Conservation (phyloP, 768 basidiomycete genomes). For the Imleria badia region DNA sequence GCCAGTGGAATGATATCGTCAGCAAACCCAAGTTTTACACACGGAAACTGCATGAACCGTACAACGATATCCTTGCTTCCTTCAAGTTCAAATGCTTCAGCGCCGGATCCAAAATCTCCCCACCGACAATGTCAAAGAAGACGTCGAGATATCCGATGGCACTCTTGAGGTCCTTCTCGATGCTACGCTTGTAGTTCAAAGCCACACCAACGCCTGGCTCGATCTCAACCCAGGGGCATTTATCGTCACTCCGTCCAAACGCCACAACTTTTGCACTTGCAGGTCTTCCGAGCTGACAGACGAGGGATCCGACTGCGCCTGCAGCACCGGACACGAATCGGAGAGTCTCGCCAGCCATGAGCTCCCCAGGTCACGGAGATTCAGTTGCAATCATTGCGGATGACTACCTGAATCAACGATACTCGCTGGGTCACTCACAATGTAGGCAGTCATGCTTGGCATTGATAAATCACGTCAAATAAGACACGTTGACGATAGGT, state of each 20-base stretch:
- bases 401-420: conserved; percentile 2
- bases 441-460: conserved; percentile 84
- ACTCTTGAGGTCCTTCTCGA: conserved; percentile 69
- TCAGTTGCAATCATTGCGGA: conserved; percentile 42
- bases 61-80: conserved; percentile 74
- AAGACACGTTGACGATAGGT: not conserved
- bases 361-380: conserved; percentile 75
- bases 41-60: conserved; percentile 53
- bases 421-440: conserved; percentile 46
- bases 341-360: conserved; percentile 83
- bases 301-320: conserved; percentile 83
- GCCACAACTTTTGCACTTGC: conserved; percentile 81
- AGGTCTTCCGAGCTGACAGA: conserved; percentile 80
- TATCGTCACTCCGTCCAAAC: conserved; percentile 82
- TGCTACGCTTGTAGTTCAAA: conserved; percentile 82
- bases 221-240: conserved; percentile 81
- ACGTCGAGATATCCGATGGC: conserved; percentile 76
- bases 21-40: not conserved
- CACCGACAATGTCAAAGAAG: conserved; percentile 82
- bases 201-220: conserved; percentile 82
- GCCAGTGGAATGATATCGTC: conserved; percentile 9
- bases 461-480: not conserved
- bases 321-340: conserved; percentile 89
- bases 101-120: conserved; percentile 78
- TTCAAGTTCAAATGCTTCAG: conserved; percentile 74